A percentile compares a stretch with the other conserved stretches of the same genome.
Evolutionary conservation across 2,329 filamentous ascomycete genomes (phyloP).

Genomic region (Aquanectria penicillioides): DNA sequence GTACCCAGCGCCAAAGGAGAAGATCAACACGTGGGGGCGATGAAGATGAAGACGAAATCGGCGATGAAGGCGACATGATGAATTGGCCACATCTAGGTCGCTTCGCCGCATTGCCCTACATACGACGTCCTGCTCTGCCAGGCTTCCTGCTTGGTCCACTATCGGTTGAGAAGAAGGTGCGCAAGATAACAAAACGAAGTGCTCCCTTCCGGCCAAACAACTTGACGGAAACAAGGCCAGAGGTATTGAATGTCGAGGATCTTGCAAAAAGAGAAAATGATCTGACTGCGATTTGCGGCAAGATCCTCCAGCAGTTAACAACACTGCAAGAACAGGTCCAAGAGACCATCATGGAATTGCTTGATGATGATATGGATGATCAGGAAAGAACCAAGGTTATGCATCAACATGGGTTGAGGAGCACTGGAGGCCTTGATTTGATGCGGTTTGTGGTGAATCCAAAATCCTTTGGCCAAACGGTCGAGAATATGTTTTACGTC

Average conservation of each 20-base stretch:
- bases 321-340: constrained; percentile 59
- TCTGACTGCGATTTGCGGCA: constrained; percentile 79
- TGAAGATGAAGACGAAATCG: constrained; percentile 67
- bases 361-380: constrained; percentile 59
- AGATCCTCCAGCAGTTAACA: constrained; percentile 73
- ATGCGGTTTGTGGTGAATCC: constrained; percentile 93
- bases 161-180: constrained; percentile 85
- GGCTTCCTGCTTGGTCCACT: constrained; percentile 90
- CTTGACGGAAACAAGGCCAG: constrained; percentile 76
- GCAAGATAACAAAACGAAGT: constrained; percentile 75
- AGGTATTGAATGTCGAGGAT: constrained; percentile 80
- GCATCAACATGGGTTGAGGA: constrained; percentile 71
- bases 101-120: constrained; percentile 77
- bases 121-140: constrained; percentile 78
- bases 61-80: constrained; percentile 79
- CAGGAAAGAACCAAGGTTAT: constrained; percentile 64
- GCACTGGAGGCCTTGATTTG: constrained; percentile 77
- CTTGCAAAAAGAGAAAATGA: constrained; percentile 82
- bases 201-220: constrained; percentile 76
- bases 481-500: constrained; percentile 97
- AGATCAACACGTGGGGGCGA: constrained; percentile 50
- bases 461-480: constrained; percentile 88
- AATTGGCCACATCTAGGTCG: constrained; percentile 89
- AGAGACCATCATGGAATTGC: constrained; percentile 53
- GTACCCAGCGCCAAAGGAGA: constrained; percentile 59